phyloP scores from a whole-genome alignment of 2,329 filamentous ascomycete genomes.

The Lasiodiplodia theobromae region DNA sequence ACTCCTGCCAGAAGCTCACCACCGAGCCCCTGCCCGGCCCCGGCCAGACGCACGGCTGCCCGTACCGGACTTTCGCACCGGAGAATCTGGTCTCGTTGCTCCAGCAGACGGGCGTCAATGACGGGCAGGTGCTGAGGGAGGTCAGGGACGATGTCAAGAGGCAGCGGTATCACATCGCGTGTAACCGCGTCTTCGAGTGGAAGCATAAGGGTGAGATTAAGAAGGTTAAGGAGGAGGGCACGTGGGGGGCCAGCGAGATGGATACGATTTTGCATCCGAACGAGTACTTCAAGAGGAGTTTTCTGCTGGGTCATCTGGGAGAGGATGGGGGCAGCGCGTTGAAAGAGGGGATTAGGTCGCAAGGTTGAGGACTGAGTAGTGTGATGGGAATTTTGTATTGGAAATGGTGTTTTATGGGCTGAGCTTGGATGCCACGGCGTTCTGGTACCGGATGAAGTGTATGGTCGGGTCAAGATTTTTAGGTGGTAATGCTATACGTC shows the following conservation, averaged over 20 bases:
- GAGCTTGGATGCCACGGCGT: background rate
- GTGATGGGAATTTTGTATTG: background rate
- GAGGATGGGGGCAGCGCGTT: conserved; percentile 44
- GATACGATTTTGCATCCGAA: conserved; percentile 98
- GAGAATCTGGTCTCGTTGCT: conserved; percentile 84
- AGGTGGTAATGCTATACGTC: background rate
- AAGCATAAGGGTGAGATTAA: conserved; percentile 70
- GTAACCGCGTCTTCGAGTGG: conserved; percentile 93
- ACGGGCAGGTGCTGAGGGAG: conserved; percentile 77
- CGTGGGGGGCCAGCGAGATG: conserved; percentile 69
- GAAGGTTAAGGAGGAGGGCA: conserved; percentile 57
- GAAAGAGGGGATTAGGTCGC: conserved; percentile 21
- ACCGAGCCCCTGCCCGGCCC: conserved; percentile 86
- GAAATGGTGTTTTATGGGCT: background rate
- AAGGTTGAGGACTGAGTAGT: background rate
- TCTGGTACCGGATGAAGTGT: background rate
- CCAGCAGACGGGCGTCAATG: conserved; percentile 79
- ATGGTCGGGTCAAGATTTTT: background rate
- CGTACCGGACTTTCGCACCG: conserved; percentile 87
- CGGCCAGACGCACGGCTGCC: conserved; percentile 93
- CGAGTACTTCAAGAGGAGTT: conserved; percentile 96
- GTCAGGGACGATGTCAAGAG: conserved; percentile 90
- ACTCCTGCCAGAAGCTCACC: conserved; percentile 93
- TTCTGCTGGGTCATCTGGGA: conserved; percentile 80
- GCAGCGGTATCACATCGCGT: conserved; percentile 91